Conservation (phyloP, 345 rosid species). For the Ricinus communis region DNA sequence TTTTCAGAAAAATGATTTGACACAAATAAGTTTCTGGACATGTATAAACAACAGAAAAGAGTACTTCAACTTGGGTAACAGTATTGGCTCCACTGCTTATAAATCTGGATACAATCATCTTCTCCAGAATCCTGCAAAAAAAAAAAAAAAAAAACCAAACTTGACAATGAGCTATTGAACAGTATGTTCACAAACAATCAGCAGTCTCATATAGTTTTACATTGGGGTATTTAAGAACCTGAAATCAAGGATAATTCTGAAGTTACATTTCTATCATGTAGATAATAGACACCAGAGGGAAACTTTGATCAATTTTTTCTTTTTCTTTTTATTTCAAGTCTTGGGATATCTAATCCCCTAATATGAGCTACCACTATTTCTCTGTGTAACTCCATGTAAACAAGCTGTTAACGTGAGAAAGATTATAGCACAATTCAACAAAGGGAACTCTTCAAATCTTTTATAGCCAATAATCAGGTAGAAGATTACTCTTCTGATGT, state of each 20-base stretch:
- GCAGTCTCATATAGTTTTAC: neutral
- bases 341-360: no score
- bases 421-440: neutral
- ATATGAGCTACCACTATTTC: no score
- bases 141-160: neutral
- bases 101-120: neutral
- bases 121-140: conserved; percentile 6
- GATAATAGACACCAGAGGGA: neutral
- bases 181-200: neutral
- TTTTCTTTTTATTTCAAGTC: no score
- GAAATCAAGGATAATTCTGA: neutral
- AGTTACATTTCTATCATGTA: neutral
- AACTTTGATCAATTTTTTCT: neutral
- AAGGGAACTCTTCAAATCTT: neutral
- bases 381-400: neutral
- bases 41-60: neutral
- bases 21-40: neutral
- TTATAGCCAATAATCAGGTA: neutral
- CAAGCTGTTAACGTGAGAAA: neutral
- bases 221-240: no score
- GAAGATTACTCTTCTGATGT: neutral
- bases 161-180: neutral
- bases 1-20: neutral
- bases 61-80: neutral
- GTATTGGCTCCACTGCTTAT: neutral